Base-by-base conservation (phyloP, 2,329 filamentous ascomycete species). In the Colletotrichum filicis region DNA sequence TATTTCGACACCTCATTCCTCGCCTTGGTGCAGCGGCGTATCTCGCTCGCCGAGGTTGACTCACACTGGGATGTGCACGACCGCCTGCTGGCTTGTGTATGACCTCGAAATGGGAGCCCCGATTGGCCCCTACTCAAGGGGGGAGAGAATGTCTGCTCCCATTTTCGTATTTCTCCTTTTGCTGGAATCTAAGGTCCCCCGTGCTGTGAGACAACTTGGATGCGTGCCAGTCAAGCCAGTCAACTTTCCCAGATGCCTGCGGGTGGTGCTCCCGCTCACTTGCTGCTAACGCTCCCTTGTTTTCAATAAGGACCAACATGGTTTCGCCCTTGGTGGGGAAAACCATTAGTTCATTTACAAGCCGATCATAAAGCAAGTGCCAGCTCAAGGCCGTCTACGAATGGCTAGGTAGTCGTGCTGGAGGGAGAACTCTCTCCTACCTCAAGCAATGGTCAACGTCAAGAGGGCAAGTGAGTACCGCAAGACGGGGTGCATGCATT, bases 51-150 rank as follows among this genome's bases (percentile, higher is more conserved):
- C 24, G n/a, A 60, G 16, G 55, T 66, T 66, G 55, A 26, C 24
- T 66, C 62, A 66, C 37, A 24, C 30, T 56, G 6, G 19, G 49
- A 30, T 22, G 66, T 30, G 8, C 24, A 46, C n/a, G 5, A 24
- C 35, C 26, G 37, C 49, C 32, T 28, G 11, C 28, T 55, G 19
- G 24, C 22, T n/a, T 63, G 22, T 26, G 26, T 9, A 46, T 26
- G 12, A 57, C 22, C 42, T 60, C 16, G 55, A 42, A 58, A 66
- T 66, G 66, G 46, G 30, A 37, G 24, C 60, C 52, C 28, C 49
- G 61, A 67, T 32, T 56, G 32, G 52, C 55, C 19, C 32, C 63
- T 32, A 55, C 24, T 71, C 63, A 71, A 56, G 62, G 68, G 62
- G 30, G 6, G 30, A 46, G 53, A 58, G 53, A 46, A 49, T 42